A percentile compares a stretch with the other conserved stretches of the same genome.
Evolutionary conservation across 176 grass and related monocot species (phyloP).

Genomic region (Oryza coarctata): DNA sequence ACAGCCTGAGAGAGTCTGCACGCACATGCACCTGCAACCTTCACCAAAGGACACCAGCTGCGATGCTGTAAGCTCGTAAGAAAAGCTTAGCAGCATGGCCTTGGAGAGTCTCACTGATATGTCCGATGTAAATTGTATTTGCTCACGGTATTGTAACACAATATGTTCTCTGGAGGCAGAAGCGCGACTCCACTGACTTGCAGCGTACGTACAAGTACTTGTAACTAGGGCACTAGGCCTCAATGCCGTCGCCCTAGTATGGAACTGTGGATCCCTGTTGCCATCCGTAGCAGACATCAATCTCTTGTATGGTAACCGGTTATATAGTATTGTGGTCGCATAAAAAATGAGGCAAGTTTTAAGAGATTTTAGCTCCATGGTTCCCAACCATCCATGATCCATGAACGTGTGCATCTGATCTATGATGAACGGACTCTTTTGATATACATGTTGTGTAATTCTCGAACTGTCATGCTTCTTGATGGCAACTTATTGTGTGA

Average conservation of each 20-base stretch:
- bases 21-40: constrained; percentile 37
- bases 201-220: not conserved
- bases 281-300: not conserved
- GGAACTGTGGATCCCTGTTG: not conserved
- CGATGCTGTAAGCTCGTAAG: not conserved
- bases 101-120: constrained; percentile 7
- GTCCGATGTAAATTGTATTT: not conserved
- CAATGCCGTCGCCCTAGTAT: not conserved
- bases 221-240: not conserved
- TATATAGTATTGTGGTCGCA: not conserved
- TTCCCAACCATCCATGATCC: not conserved
- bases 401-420: not conserved
- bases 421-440: not conserved
- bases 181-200: not conserved
- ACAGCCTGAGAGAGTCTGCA: constrained; percentile 78
- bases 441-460: not conserved
- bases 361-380: not conserved
- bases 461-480: not conserved
- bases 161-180: not conserved
- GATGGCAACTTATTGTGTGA: not conserved
- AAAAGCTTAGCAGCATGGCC: constrained; percentile 4
- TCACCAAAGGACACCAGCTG: constrained; percentile 7
- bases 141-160: not conserved
- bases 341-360: not conserved
- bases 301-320: not conserved